Evolutionary conservation across 2,329 filamentous ascomycete species (phyloP).

Genomic region (Bipolaris cookei): DNA sequence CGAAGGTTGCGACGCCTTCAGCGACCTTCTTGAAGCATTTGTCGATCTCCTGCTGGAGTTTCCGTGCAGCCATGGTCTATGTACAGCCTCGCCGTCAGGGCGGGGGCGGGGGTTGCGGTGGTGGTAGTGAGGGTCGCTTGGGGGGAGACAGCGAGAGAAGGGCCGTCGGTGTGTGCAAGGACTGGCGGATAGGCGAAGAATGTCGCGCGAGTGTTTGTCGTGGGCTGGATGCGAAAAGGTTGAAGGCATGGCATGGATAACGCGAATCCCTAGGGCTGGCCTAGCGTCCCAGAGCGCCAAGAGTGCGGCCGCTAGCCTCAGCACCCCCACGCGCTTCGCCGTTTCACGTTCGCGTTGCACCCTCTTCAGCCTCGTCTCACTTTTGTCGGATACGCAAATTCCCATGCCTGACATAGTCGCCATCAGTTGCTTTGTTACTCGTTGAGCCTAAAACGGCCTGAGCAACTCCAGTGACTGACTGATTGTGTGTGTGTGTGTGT

Average conservation of each 20-base stretch:
- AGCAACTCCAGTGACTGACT: background rate
- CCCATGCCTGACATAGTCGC: slow-evolving; percentile 16
- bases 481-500: background rate
- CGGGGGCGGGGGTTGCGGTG: slow-evolving; percentile 20
- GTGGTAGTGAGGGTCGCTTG: slow-evolving; percentile 18
- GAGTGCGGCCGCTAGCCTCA: slow-evolving; percentile 17
- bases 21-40: slow-evolving; percentile 99
- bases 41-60: slow-evolving; percentile 97
- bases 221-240: slow-evolving; percentile 37
- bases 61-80: slow-evolving; percentile 84
- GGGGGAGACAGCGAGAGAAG: slow-evolving; percentile 17
- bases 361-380: slow-evolving; percentile 13
- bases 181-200: slow-evolving; percentile 26
- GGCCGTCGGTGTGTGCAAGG: slow-evolving; percentile 25
- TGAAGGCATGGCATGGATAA: slow-evolving; percentile 31
- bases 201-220: slow-evolving; percentile 28
- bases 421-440: background rate
- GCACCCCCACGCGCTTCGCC: slow-evolving; percentile 23
- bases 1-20: slow-evolving; percentile 90
- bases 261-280: slow-evolving; percentile 29
- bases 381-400: slow-evolving; percentile 3
- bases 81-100: slow-evolving; percentile 44
- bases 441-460: background rate
- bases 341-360: slow-evolving; percentile 20
- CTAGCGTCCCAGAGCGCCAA: slow-evolving; percentile 31